Conservation (phyloP, 805 yeast genomes). For the Torulaspora indica region DNA sequence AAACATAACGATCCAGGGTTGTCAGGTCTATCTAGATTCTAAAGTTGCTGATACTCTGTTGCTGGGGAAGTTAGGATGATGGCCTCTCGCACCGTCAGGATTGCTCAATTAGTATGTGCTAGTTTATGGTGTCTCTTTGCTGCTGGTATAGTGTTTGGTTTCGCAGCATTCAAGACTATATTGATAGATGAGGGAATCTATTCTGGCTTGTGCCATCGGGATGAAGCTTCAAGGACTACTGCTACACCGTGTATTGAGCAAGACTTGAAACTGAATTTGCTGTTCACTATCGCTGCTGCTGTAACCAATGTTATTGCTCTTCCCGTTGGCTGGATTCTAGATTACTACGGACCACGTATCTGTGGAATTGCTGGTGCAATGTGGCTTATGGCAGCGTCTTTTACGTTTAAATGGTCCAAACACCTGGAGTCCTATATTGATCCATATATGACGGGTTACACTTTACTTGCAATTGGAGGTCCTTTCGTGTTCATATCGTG, state of each 20-base stretch:
- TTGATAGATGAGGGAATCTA: slow-evolving; percentile 75
- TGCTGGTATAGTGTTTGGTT: slow-evolving; percentile 93
- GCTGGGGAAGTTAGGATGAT: background rate
- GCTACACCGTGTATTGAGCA: slow-evolving; percentile 58
- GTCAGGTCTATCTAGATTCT: background rate
- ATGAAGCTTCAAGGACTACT: slow-evolving; percentile 5
- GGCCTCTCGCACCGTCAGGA: slow-evolving; percentile 3
- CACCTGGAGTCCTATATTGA: slow-evolving; percentile 39
- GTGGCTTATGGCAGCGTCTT: slow-evolving; percentile 54
- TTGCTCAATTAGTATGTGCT: slow-evolving; percentile 63
- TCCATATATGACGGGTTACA: slow-evolving; percentile 69
- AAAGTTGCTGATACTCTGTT: background rate
- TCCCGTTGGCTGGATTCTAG: slow-evolving; percentile 76
- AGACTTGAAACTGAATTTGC: slow-evolving; percentile 71
- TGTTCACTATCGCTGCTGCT: slow-evolving; percentile 85
- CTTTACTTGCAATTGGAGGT: slow-evolving; percentile 79
- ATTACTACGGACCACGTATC: slow-evolving; percentile 71
- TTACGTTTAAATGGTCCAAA: slow-evolving; percentile 21
- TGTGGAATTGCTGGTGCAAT: slow-evolving; percentile 71
- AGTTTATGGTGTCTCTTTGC: slow-evolving; percentile 82
- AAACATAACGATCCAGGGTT: too few relatives aligned
- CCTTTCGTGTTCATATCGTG: slow-evolving; percentile 89
- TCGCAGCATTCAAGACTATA: slow-evolving; percentile 89
- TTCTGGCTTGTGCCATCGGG: slow-evolving; percentile 48
- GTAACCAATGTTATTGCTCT: slow-evolving; percentile 79